phyloP scores from a whole-genome alignment of 129 eudicot genomes.

The Flaveria bidentis region DNA sequence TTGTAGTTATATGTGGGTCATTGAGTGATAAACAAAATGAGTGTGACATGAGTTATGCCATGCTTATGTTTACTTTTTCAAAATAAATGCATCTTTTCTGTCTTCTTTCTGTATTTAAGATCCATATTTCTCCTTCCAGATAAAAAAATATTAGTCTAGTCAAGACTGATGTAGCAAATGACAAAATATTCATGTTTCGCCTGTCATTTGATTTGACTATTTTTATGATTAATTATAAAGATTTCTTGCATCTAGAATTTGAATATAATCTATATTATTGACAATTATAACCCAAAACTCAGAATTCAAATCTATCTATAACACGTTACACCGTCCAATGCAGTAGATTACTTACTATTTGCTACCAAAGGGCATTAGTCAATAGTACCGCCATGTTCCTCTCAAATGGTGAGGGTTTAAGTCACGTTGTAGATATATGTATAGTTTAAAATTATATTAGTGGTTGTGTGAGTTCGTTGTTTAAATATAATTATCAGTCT shows the following conservation, averaged over 20 bases:
- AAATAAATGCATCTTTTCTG: constrained; percentile 15
- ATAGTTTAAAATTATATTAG: no score
- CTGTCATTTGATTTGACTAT: no score
- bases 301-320: constrained; percentile 19
- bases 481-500: no score
- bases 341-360: constrained; percentile 32
- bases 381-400: no score
- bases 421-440: no score
- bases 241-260: not conserved
- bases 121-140: constrained; percentile 5
- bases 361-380: not conserved
- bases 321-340: constrained; percentile 36
- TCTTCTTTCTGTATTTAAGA: not conserved
- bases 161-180: constrained; percentile 30
- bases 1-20: constrained; percentile 17
- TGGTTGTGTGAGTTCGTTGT: no score
- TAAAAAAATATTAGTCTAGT: constrained; percentile 6
- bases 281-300: constrained; percentile 7
- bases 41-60: constrained; percentile 36
- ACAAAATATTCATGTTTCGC: not conserved
- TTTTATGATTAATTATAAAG: no score
- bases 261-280: constrained; percentile 19
- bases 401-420: no score
- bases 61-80: constrained; percentile 28
- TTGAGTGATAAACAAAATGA: constrained; percentile 17